Evolutionary conservation across 495 filamentous ascomycete species (phyloP).

Genomic region (Tuber brumale): DNA sequence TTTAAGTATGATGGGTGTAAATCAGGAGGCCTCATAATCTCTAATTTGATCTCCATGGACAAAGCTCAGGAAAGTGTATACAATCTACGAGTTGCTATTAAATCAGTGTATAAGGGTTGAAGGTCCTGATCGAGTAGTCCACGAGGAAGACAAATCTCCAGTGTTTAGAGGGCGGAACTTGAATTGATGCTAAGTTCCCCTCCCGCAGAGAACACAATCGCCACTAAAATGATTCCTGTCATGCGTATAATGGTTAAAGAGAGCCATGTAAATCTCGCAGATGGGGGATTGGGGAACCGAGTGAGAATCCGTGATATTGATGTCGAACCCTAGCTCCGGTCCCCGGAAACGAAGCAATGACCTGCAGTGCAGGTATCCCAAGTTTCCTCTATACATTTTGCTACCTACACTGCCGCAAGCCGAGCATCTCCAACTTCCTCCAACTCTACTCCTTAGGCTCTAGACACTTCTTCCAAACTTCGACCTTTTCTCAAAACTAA

Average conservation of each 20-base stretch:
- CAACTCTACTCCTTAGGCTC: background rate
- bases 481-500: background rate
- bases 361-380: background rate
- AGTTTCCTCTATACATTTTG: background rate
- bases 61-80: background rate
- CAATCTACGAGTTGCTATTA: background rate
- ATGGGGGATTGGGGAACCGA: background rate
- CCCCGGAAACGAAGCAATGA: background rate
- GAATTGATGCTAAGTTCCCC: background rate
- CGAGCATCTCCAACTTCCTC: background rate
- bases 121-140: background rate
- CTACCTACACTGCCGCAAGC: background rate
- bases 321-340: background rate
- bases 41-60: background rate
- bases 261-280: background rate
- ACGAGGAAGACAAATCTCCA: background rate
- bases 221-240: too few relatives aligned
- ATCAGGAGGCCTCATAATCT: background rate
- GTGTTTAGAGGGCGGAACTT: background rate
- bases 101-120: background rate
- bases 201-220: background rate
- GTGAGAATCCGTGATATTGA: background rate
- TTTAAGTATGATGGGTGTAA: background rate
- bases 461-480: background rate
- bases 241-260: background rate